Evolutionary conservation across 2,329 filamentous ascomycete species (phyloP), one percentile per base, ranked within the genome.

Genomic region (Neofusicoccum laricinum): DNA sequence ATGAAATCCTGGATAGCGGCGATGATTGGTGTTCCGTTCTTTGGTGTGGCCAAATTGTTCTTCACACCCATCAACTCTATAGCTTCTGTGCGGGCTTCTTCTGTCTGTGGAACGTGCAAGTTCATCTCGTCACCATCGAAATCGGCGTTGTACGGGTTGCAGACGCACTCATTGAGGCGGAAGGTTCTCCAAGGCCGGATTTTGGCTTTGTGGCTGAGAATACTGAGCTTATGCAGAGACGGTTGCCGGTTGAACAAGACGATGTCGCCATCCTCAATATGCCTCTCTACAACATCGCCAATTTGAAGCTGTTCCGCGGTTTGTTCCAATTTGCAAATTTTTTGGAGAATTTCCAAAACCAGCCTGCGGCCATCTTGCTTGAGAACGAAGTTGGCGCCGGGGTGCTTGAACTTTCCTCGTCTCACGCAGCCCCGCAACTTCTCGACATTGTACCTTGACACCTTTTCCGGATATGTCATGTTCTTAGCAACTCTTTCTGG

Each of bases 101-200:
- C 95, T 0, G 95, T 98, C 75, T 99, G 95, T 2, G 95, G 95
- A 15, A 99, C 93, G 78, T 99, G 95, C 53, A 99, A 80, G 71
- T 99, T 99, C 95, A 99, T 99, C 77, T 99, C 95, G 71, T 99
- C 95, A 66, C 95, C 95, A 72, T 99, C 95, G 70, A 99, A 99
- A 85, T 99, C 95, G 64, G 95, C 95, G 71, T 99, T 99, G 83
- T 99, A 99, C 3, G 95, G 95, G 67, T 91, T 93, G 78, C 95
- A 99, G 1, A 97, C 95, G 85, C 95, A 99, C 76, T 99, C 95
- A 75, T 99, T 99, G 17, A 99, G 84, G 63, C 95, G 90, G 75
- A 99, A 98, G 0, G 95, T 99, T 76, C 93, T 88, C 89, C 95
- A 96, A 0, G 94, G 95, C 57, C 95, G 88, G 55, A 99, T 88